A percentile compares a stretch with the other conserved stretches of the same genome.
phyloP scores from a whole-genome alignment of 2,329 filamentous ascomycete genomes.

The Tolypocladium guangdongense region DNA sequence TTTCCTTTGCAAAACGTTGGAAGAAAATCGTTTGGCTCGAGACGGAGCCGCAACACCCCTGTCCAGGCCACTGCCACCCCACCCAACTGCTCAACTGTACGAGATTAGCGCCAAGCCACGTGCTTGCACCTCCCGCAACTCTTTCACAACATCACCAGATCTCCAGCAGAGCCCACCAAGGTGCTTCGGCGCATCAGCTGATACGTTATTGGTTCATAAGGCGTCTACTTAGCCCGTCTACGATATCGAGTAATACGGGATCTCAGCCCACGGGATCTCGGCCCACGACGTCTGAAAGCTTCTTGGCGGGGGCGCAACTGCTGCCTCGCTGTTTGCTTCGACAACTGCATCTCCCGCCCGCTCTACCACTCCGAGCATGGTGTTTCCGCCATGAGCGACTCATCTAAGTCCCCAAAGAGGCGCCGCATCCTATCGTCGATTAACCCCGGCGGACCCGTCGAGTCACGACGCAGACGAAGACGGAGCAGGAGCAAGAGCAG shows the following conservation, averaged over 20 bases:
- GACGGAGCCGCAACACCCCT: not conserved
- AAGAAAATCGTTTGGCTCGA: not conserved
- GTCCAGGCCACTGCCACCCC: not conserved
- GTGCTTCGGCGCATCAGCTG: not conserved
- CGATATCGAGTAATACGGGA: too few relatives aligned
- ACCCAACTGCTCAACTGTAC: not conserved
- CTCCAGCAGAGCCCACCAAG: not conserved
- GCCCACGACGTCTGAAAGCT: not conserved
- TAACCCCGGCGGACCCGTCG: constrained; percentile 21
- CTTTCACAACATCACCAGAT: not conserved
- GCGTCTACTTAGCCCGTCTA: not conserved
- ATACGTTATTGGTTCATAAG: not conserved
- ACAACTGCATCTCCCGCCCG: not conserved
- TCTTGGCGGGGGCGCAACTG: not conserved
- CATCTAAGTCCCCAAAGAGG: constrained; percentile 24
- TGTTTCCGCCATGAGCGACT: constrained; percentile 20
- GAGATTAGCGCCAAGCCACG: not conserved
- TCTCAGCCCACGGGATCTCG: too few relatives aligned
- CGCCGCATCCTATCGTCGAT: constrained; percentile 40
- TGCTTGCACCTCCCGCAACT: not conserved
- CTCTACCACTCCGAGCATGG: constrained; percentile 7
- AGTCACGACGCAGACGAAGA: not conserved
- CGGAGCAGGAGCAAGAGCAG: constrained; percentile 5
- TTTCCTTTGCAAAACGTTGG: not conserved
- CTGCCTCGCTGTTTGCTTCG: not conserved